Percentiles rank a stretch among this genome's conserved stretches.
phyloP scores from a whole-genome alignment of 2,329 filamentous ascomycete genomes.

The Tolypocladium amazonense region DNA sequence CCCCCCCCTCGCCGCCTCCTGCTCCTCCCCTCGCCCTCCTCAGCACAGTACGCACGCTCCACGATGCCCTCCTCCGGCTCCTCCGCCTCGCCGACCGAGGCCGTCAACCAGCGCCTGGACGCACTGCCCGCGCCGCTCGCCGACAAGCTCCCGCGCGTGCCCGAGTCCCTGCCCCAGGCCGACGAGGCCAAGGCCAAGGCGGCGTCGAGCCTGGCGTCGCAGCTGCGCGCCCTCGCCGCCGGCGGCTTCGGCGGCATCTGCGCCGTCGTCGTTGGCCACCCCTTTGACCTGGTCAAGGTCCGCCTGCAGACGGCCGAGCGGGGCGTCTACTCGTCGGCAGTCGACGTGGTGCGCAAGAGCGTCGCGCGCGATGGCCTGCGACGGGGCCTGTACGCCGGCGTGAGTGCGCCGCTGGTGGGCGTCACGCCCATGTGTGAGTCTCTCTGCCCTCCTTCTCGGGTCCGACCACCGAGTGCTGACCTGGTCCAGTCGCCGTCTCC shows the following conservation, averaged over 20 bases:
- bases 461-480: background rate
- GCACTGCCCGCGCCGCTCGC: slow-evolving; percentile 20
- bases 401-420: slow-evolving; percentile 85
- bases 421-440: slow-evolving; percentile 97
- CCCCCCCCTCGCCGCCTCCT: background rate
- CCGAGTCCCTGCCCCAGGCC: slow-evolving; percentile 27
- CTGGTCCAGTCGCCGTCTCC: slow-evolving; percentile 49
- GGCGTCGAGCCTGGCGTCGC: slow-evolving; percentile 28
- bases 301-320: slow-evolving; percentile 91
- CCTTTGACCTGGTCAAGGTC: slow-evolving; percentile 97
- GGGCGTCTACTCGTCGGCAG: slow-evolving; percentile 79
- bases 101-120: slow-evolving; percentile 10
- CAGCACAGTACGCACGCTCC: background rate
- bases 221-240: slow-evolving; percentile 72
- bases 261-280: slow-evolving; percentile 89
- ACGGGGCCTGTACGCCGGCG: slow-evolving; percentile 88
- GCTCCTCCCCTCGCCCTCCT: background rate
- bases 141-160: slow-evolving; percentile 33
- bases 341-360: slow-evolving; percentile 86
- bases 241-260: slow-evolving; percentile 91
- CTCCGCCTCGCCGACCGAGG: slow-evolving; percentile 10
- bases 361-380: slow-evolving; percentile 74
- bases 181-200: slow-evolving; percentile 27
- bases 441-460: background rate
- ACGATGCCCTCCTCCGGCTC: slow-evolving; percentile 3